Conservation (phyloP, 2,329 filamentous ascomycete species). For the Byssoonygena ceratinophila region DNA sequence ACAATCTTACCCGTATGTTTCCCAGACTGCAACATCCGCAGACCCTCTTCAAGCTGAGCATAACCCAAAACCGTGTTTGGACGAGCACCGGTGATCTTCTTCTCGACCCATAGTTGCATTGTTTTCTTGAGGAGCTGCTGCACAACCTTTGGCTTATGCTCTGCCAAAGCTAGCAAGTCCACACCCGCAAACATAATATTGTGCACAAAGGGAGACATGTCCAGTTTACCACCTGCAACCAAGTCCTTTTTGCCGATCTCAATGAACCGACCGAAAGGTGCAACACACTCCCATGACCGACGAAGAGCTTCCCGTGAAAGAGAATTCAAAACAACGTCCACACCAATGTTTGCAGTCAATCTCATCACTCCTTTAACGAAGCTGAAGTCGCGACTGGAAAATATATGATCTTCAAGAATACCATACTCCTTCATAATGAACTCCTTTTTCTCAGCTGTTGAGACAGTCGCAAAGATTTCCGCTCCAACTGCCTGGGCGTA, state of each 20-base stretch:
- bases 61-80: conserved; percentile 6
- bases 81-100: conserved; percentile 6
- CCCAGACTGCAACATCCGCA: conserved; percentile 15
- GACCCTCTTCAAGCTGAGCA: conserved; percentile 10
- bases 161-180: conserved; percentile 8
- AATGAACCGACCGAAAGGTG: conserved; percentile 16
- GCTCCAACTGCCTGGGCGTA: conserved; percentile 18
- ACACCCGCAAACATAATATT: conserved; percentile 12
- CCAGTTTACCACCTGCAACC: conserved; percentile 5
- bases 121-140: not conserved
- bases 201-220: conserved; percentile 10
- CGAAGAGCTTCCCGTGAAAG: conserved; percentile 14
- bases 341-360: conserved; percentile 13
- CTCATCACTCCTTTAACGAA: conserved; percentile 15
- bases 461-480: conserved; percentile 19
- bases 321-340: conserved; percentile 18
- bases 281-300: conserved; percentile 15
- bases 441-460: conserved; percentile 15
- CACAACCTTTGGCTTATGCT: conserved; percentile 7
- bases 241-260: conserved; percentile 17
- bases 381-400: conserved; percentile 10
- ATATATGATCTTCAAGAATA: conserved; percentile 15
- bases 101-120: conserved; percentile 3
- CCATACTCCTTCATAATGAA: conserved; percentile 15
- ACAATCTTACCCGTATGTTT: conserved; percentile 14